Percentiles rank a stretch among this genome's conserved stretches.
These are phyloP conservation scores for Musa itinerans DNA, from an alignment of 176 grass and related monocot genomes.

Conservation along the genomic window DNA sequence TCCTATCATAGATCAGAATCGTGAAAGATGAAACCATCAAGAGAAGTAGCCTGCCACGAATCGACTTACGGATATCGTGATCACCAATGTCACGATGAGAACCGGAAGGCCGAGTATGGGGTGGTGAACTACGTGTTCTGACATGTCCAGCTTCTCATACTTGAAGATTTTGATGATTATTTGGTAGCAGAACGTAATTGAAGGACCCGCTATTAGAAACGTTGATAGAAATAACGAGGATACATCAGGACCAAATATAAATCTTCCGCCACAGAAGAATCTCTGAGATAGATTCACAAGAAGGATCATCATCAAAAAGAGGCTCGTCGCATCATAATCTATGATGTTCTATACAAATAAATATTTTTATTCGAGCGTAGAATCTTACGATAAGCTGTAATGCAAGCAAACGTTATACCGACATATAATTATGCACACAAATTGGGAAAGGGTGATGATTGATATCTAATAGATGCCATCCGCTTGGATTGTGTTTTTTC, in stretches of 20 bases:
- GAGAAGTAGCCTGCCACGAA: no score
- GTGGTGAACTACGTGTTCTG: neutral
- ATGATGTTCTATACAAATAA: no score
- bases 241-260: slow-evolving; percentile 46
- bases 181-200: slow-evolving; percentile 36
- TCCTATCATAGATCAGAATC: neutral
- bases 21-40: neutral
- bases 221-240: slow-evolving; percentile 35
- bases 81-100: slow-evolving; percentile 24
- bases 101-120: slow-evolving; percentile 21
- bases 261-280: slow-evolving; percentile 46
- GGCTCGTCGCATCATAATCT: no score
- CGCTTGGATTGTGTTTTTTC: no score
- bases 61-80: slow-evolving; percentile 27
- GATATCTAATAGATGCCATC: no score
- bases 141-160: neutral
- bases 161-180: slow-evolving; percentile 27
- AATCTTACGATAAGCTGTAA: no score
- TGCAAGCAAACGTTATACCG: no score
- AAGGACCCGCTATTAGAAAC: slow-evolving; percentile 35
- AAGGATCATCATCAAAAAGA: neutral
- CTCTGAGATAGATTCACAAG: slow-evolving; percentile 20
- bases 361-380: no score
- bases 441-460: neutral
- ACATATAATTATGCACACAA: neutral